Conservation (phyloP, 2,329 filamentous ascomycete species). For the Apiospora pterosperma region DNA sequence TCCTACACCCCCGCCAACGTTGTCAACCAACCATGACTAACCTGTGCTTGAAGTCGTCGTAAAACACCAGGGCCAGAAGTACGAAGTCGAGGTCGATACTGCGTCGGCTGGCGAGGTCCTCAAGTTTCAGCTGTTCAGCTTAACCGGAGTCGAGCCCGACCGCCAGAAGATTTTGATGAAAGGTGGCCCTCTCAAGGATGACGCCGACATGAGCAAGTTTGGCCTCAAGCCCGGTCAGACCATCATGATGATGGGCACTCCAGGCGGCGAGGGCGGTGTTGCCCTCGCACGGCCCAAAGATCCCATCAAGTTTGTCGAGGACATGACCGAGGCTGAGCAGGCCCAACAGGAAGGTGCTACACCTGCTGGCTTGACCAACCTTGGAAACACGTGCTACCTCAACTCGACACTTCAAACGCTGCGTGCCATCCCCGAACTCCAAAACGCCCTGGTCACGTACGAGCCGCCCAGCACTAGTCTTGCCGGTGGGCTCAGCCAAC, state of each 20-base stretch:
- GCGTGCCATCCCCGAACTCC: slow-evolving; percentile 84
- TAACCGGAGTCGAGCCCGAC: slow-evolving; percentile 93
- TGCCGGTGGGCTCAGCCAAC: slow-evolving; percentile 41
- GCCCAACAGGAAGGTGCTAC: slow-evolving; percentile 80
- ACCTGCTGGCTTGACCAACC: slow-evolving; percentile 83
- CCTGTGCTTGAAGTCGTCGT: slow-evolving; percentile 64
- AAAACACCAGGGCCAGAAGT: slow-evolving; percentile 93
- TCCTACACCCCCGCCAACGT: not conserved
- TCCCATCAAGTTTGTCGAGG: slow-evolving; percentile 84
- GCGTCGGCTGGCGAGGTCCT: slow-evolving; percentile 84
- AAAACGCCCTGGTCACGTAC: slow-evolving; percentile 69
- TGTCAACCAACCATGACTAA: slow-evolving; percentile 17
- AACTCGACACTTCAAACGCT: slow-evolving; percentile 96
- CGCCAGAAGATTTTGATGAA: slow-evolving; percentile 96
- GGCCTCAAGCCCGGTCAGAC: slow-evolving; percentile 80
- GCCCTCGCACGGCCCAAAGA: slow-evolving; percentile 72
- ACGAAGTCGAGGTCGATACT: slow-evolving; percentile 89
- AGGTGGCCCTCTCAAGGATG: slow-evolving; percentile 92
- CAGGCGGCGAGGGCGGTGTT: slow-evolving; percentile 59
- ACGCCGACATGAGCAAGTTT: slow-evolving; percentile 79
- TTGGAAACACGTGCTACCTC: slow-evolving; percentile 97
- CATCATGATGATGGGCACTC: slow-evolving; percentile 97
- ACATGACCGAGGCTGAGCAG: slow-evolving; percentile 93
- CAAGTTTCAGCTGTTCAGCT: slow-evolving; percentile 91
- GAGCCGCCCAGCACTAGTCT: slow-evolving; percentile 23